Conservation (phyloP, 495 filamentous ascomycete species). For the Penicillium samsonianum region DNA sequence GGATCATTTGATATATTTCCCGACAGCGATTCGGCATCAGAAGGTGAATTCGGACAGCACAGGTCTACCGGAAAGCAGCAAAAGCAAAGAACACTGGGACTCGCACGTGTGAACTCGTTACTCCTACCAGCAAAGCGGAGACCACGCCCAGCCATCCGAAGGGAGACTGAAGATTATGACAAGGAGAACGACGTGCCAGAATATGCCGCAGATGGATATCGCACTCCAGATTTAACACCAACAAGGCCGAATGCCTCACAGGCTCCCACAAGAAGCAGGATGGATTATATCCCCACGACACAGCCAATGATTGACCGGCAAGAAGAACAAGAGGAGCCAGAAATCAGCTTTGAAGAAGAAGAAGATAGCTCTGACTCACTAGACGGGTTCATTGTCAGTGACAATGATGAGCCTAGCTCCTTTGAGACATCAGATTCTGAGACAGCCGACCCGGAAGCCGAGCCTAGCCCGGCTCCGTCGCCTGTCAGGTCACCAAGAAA, state of each 20-base stretch:
- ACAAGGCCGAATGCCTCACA: slow-evolving; percentile 22
- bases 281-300: slow-evolving; percentile 11
- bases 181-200: slow-evolving; percentile 48
- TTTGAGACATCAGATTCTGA: slow-evolving; percentile 35
- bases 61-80: slow-evolving; percentile 22
- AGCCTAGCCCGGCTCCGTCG: slow-evolving; percentile 31
- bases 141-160: slow-evolving; percentile 29
- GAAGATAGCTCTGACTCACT: slow-evolving; percentile 42
- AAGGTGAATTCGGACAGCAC: slow-evolving; percentile 16
- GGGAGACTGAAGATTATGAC: slow-evolving; percentile 40
- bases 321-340: slow-evolving; percentile 19
- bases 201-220: slow-evolving; percentile 19
- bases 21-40: slow-evolving; percentile 29
- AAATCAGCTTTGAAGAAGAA: slow-evolving; percentile 1
- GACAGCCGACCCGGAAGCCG: slow-evolving; percentile 33
- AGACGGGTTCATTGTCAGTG: slow-evolving; percentile 50
- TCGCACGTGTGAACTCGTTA: slow-evolving; percentile 40
- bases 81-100: slow-evolving; percentile 30
- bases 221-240: slow-evolving; percentile 6
- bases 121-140: slow-evolving; percentile 31
- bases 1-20: slow-evolving; percentile 37
- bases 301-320: slow-evolving; percentile 19
- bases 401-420: slow-evolving; percentile 46
- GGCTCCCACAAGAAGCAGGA: slow-evolving; percentile 18
- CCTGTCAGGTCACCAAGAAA: slow-evolving; percentile 28